Base-by-base conservation (phyloP, 257 asterid species). In the Coffea canephora region DNA sequence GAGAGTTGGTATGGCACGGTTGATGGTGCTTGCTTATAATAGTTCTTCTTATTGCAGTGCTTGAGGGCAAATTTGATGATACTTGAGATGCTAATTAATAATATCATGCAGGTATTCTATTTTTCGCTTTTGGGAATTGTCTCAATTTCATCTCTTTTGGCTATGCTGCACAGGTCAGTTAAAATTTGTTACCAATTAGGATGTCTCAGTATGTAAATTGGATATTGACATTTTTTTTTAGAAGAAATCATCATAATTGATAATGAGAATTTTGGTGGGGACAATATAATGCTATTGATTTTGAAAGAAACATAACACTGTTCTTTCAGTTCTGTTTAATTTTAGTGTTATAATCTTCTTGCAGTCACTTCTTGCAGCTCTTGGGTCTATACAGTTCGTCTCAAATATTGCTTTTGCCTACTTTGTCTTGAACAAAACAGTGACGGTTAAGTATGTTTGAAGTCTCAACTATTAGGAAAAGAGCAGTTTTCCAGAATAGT, bases 351-450 rank as follows among this genome's bases (percentile, higher is more conserved):
- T 4, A 49, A 52, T 66, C 36, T 43, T 66, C 71, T 77, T 88
- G 88, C 95, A 93, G 99, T 95, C 99, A 77, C 98, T 95, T 83
- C 97, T 95, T 73, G 99, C 99, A 80, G 98, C 99, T 79, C 85
- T 95, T 79, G 99, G 99, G 83, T 95, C 99, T 82, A 86, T 95
- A 82, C 99, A 95, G 85, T 95, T 95, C 82, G 95, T 95, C 65
- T 95, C 99, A 11, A 95, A 95, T 87, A 91, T 95, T 75, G 96
- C 96, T 55, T 95, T 95, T 76, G 96, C 97, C 82, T 93, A 88
- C 87, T 90, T 91, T 66, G 96, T 95, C 82, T 86, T 95, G 79
- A 88, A 91, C 88, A 95, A 91, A 88, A 90, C 94, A 39, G 99
- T 91, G 80, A 84, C 95, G 50, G 86, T 93, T 87, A 91, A 90